Conservation (phyloP, 2,329 filamentous ascomycete species). For the Tolypocladium tundrense region DNA sequence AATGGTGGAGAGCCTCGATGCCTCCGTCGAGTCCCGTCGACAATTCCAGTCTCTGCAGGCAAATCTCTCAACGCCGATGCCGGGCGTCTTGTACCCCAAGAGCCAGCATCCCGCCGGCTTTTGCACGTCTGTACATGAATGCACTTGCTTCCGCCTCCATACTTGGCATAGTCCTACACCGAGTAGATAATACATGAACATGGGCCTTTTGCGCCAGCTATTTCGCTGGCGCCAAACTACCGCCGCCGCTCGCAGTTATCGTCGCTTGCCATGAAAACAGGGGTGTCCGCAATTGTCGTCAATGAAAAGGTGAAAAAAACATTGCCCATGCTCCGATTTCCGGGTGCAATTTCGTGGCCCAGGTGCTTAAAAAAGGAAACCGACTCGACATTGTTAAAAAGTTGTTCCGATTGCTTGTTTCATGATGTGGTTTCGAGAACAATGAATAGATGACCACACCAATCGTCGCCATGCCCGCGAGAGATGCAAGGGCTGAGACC, state of each 20-base stretch:
- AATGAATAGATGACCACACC: not conserved
- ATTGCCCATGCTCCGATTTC: not conserved
- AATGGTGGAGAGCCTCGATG: not conserved
- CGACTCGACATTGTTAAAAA: not conserved
- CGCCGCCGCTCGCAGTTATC: not conserved
- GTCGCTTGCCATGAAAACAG: not conserved
- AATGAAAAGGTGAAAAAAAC: not conserved
- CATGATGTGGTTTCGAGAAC: not conserved
- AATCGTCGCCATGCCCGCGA: not conserved
- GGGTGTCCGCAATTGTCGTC: not conserved
- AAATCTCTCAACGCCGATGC: not conserved
- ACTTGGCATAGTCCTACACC: constrained; percentile 1
- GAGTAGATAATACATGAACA: constrained; percentile 4
- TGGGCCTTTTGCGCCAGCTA: constrained; percentile 1
- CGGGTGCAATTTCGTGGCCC: not conserved
- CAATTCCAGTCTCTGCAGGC: not conserved
- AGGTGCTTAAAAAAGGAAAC: not conserved
- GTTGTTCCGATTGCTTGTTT: not conserved
- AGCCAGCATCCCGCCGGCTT: not conserved
- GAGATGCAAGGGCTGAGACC: not conserved
- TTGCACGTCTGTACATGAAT: not conserved
- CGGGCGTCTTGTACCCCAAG: not conserved
- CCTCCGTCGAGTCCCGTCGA: not conserved
- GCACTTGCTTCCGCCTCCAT: not conserved
- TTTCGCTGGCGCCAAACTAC: not conserved